Percentiles rank a stretch among this genome's conserved stretches.
Evolutionary conservation across 345 rosid genomes (phyloP).

Genomic region (Brassica carinata): DNA sequence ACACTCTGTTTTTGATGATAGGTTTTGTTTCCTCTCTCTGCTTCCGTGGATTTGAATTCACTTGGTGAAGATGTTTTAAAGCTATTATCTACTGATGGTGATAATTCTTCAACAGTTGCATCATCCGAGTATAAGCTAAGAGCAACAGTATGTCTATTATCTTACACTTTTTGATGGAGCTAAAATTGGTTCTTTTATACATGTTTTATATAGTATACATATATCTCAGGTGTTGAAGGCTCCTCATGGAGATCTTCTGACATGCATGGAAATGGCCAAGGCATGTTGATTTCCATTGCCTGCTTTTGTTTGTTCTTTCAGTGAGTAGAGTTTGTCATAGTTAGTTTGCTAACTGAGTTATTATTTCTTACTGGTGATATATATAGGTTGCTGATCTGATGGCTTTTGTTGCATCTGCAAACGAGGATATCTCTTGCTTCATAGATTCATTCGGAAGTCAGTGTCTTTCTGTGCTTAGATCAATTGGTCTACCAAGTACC

Average conservation of each 20-base stretch:
- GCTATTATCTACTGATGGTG: slow-evolving; percentile 52
- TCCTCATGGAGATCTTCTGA: slow-evolving; percentile 74
- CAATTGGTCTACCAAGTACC: slow-evolving; percentile 88
- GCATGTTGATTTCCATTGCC: slow-evolving; percentile 36
- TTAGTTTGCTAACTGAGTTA: neutral
- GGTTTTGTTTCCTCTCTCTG: slow-evolving; percentile 88
- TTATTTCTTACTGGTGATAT: slow-evolving; percentile 21
- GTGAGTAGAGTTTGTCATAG: neutral
- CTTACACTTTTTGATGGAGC: neutral
- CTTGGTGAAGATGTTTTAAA: slow-evolving; percentile 61
- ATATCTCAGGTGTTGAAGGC: slow-evolving; percentile 66
- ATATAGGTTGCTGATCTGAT: slow-evolving; percentile 89
- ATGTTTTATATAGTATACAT: neutral
- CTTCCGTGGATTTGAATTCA: slow-evolving; percentile 57
- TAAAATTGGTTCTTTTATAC: neutral
- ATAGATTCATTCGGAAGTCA: slow-evolving; percentile 84
- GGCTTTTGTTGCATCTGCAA: slow-evolving; percentile 89
- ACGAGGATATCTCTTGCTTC: slow-evolving; percentile 47
- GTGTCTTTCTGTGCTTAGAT: slow-evolving; percentile 84
- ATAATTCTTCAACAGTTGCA: slow-evolving; percentile 55
- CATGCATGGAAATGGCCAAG: slow-evolving; percentile 97
- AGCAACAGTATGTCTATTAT: slow-evolving; percentile 56
- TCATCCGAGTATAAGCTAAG: slow-evolving; percentile 76
- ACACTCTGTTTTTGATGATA: slow-evolving; percentile 28
- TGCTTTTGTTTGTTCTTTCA: slow-evolving; percentile 18